Evolutionary conservation across 495 filamentous ascomycete genomes (phyloP), one percentile per base, ranked within the genome.

Genomic region (Lepraria neglecta): DNA sequence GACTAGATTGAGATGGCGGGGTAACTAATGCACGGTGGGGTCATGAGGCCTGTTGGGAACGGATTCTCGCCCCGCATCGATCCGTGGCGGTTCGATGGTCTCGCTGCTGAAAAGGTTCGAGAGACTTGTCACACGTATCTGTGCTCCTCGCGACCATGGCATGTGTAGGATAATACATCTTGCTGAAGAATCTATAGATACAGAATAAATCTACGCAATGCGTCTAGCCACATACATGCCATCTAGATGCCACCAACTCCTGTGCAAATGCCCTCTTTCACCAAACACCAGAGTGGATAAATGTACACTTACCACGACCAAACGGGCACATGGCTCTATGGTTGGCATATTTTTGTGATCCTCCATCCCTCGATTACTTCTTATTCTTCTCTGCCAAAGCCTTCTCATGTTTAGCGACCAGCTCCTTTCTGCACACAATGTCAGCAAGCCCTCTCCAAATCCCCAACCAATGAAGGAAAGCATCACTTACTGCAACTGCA

Each of bases 331-430:
- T 24, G 24, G 24, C 24, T 24, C 24, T 24, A 24, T 24, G 24
- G 24, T 24, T 24, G 24, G 24, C 24, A 24, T 38, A 54, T 35
- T 33, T 15, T 38, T 14, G 5, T 9, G 1, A 38, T 11, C n/a
- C 5, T 19, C 11, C 14, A 11, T 14, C 33, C 27, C 7, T 6
- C 19, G 1, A 19, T 76, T 75, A 85, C 76, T 83, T 83, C 75
- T 87, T 88, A 67, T 85, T 81, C 73, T 86, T 85, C 62, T 85
- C 87, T 62, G 85, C 86, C 69, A 88, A 82, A 70, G 87, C 87
- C 82, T 96, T 95, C 73, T 92, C 76, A 76, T 96, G 82, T 77
- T 92, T 91, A 59, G 85, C 84, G 40, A 97, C 77, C 54, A 99
- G 78, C 73, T 97, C 95, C 75, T 88, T 96, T 76, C 85, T 88